Base-by-base conservation (phyloP, 495 filamentous ascomycete genomes). In the Barbatosphaeria neglecta region DNA sequence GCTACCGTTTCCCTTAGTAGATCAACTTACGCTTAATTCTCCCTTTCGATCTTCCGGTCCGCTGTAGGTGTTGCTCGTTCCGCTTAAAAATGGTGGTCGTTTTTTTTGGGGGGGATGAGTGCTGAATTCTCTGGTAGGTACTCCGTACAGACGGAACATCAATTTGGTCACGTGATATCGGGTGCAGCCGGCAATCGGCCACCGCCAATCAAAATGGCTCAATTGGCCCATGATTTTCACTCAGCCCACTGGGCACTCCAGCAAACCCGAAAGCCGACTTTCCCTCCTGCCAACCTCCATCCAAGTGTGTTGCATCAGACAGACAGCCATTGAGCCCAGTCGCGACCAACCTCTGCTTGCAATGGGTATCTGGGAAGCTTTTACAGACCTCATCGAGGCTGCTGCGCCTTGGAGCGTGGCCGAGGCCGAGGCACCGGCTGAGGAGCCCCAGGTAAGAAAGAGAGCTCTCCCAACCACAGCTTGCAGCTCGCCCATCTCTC, bases 351-450 rank as follows among this genome's bases (percentile, higher is more conserved):
- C 49, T 51, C n/a, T 40, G 41, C 62, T 52, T 56, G 65, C 56
- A 57, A 77, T 77, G 73, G 74, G 72, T 63, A 68, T 77, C 66
- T 79, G 71, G 67, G 71, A 77, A 61, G 59, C 62, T 54, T 65
- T 74, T 46, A 63, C 60, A 45, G 73, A 76, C 61, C 61, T 77
- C 54, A 58, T 74, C 55, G 72, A 75, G 60, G 74, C 74, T 41
- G 72, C 69, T 45, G 60, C 64, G 61, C 75, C 76, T 55, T 78
- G 73, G 74, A 60, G 59, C 48, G 65, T 67, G 44, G 73, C 64
- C 53, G 72, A 77, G 60, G 75, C 75, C 45, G 75, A 79, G 57
- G 74, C 75, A 19, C 67, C 70, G 44, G 65, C 65, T 45, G 56
- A 64, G 43, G 56, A 54, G 22, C 17, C 40, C 43, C 37, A 40